phyloP scores from a whole-genome alignment of 306 rosid species.

The Vicia faba region DNA sequence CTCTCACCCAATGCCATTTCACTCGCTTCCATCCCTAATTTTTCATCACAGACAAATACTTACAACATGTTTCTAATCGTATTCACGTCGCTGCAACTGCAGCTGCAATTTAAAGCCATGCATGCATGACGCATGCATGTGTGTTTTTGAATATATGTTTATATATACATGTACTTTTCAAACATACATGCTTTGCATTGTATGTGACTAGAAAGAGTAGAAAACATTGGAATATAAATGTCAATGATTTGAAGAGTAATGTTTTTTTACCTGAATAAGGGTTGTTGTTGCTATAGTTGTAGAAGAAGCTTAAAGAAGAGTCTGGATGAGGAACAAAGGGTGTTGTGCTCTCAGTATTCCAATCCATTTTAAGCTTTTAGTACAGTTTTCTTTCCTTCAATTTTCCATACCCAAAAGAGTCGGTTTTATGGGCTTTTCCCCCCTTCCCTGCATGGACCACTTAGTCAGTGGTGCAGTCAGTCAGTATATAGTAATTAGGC shows the following conservation, averaged over 20 bases:
- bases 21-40: conserved; percentile 63
- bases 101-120: too few species aligned
- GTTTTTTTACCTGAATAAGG: conserved; percentile 56
- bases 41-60: background rate
- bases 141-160: too few species aligned
- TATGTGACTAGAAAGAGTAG: background rate
- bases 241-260: conserved; percentile 5
- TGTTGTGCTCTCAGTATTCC: conserved; percentile 54
- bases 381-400: conserved; percentile 32
- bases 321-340: conserved; percentile 63
- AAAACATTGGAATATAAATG: conserved; percentile 8
- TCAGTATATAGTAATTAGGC: too few species aligned
- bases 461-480: too few species aligned
- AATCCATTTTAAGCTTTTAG: conserved; percentile 60
- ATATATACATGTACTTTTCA: background rate
- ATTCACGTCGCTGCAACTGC: too few species aligned
- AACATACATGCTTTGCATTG: background rate
- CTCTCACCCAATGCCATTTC: conserved; percentile 45
- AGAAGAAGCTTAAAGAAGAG: conserved; percentile 68
- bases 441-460: too few species aligned
- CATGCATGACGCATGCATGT: too few species aligned
- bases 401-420: conserved; percentile 37
- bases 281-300: conserved; percentile 53
- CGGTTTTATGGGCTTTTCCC: conserved; percentile 49
- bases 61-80: too few species aligned